Percentiles rank a stretch among this genome's conserved stretches.
Evolutionary conservation across 2,329 filamentous ascomycete species (phyloP).

Genomic region (Cercospora zeina): DNA sequence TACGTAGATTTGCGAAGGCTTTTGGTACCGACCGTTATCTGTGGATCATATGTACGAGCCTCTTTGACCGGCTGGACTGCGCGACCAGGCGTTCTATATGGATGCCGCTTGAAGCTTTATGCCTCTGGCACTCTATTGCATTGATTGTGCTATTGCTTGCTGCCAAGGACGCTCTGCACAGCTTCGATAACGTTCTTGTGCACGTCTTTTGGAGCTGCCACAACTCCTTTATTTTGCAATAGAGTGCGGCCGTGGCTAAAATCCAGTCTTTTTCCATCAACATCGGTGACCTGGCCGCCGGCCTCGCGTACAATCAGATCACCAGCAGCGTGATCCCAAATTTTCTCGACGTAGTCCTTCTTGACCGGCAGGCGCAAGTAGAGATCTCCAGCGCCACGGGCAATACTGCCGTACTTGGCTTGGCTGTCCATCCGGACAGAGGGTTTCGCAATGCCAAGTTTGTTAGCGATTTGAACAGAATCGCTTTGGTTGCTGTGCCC

Average conservation of each 20-base stretch:
- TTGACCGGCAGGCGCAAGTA: conserved; percentile 86
- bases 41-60: background rate
- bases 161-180: conserved; percentile 74
- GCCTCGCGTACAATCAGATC: conserved; percentile 93
- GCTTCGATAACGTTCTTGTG: conserved; percentile 75
- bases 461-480: conserved; percentile 78
- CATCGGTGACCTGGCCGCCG: conserved; percentile 87
- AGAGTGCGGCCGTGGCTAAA: conserved; percentile 85
- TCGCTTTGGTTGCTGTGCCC: conserved; percentile 88
- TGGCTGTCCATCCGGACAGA: conserved; percentile 96
- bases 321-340: conserved; percentile 97
- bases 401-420: conserved; percentile 95
- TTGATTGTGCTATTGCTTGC: conserved; percentile 41
- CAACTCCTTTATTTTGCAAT: conserved; percentile 86
- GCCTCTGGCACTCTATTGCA: background rate
- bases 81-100: background rate
- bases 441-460: conserved; percentile 82
- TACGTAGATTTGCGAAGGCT: background rate
- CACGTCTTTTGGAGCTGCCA: conserved; percentile 77
- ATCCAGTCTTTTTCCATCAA: conserved; percentile 78
- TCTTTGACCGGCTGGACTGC: background rate
- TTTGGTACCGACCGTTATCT: background rate
- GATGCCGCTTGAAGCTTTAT: background rate
- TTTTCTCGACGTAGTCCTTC: conserved; percentile 94
- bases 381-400: conserved; percentile 88